A percentile compares a stretch with the other conserved stretches of the same genome.
These are phyloP conservation scores for Fusarium sororula DNA, from an alignment of 2,329 filamentous ascomycete species.

Conservation along the genomic window DNA sequence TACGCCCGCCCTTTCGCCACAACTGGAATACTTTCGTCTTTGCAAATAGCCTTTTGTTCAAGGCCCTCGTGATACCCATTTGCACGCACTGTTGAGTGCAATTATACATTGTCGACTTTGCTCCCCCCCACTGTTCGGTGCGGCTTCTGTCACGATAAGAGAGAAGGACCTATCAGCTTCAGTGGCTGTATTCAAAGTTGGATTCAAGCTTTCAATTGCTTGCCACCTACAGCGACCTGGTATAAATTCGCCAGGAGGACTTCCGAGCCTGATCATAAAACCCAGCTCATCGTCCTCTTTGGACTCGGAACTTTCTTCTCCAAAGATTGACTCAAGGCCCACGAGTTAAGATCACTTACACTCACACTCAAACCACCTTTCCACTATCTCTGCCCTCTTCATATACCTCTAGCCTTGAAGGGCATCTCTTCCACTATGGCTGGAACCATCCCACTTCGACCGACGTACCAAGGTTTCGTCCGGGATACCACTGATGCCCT, in stretches of 20 bases:
- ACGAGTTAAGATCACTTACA: neutral
- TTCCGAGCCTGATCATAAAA: neutral
- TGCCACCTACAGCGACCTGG: neutral
- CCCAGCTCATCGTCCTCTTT: neutral
- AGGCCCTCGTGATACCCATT: neutral
- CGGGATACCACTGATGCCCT: constrained; percentile 79
- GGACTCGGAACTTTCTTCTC: neutral
- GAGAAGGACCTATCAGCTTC: no score
- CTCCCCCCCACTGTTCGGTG: neutral
- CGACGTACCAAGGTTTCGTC: constrained; percentile 75
- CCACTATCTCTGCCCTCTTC: neutral
- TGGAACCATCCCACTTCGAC: constrained; percentile 55
- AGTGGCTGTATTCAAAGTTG: neutral
- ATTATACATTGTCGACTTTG: neutral
- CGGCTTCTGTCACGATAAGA: neutral
- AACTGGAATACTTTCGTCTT: neutral
- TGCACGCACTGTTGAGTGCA: neutral
- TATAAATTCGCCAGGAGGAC: neutral
- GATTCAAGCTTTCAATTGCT: neutral
- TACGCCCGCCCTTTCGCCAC: neutral
- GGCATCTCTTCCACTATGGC: neutral
- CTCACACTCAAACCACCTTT: neutral
- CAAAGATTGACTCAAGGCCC: neutral
- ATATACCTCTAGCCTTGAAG: neutral
- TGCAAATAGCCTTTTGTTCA: neutral